Percentiles rank a stretch among this genome's conserved stretches.
Conservation (phyloP, 164 flowering plant species). For the Aristolochia californica region DNA sequence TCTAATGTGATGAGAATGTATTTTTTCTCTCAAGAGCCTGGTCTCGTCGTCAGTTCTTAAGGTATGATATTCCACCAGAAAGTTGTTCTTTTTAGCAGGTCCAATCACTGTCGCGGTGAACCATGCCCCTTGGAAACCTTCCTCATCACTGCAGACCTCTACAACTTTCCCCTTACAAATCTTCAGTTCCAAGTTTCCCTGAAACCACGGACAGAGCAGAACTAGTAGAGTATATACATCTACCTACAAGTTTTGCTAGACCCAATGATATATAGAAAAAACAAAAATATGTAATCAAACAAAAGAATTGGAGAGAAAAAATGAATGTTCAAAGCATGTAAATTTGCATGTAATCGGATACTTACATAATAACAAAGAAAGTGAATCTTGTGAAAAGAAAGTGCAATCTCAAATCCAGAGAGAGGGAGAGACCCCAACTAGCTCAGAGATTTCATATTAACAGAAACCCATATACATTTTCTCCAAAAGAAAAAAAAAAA, state of each 20-base stretch:
- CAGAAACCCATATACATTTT: too few species aligned
- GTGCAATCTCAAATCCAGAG: too few species aligned
- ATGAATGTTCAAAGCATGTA: too few species aligned
- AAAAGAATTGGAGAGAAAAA: too few species aligned
- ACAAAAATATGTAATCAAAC: too few species aligned
- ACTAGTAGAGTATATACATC: neutral
- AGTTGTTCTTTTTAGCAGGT: too few species aligned
- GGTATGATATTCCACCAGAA: slow-evolving; percentile 53
- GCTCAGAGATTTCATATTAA: too few species aligned
- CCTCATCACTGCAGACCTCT: slow-evolving; percentile 82
- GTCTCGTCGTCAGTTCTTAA: slow-evolving; percentile 56
- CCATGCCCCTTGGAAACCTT: slow-evolving; percentile 77
- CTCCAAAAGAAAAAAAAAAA: too few species aligned
- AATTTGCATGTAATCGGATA: too few species aligned
- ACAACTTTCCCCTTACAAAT: slow-evolving; percentile 37
- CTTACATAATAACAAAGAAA: too few species aligned
- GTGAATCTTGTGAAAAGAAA: too few species aligned
- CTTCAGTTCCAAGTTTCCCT: slow-evolving; percentile 7
- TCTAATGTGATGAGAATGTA: slow-evolving; percentile 40
- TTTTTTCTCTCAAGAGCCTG: slow-evolving; percentile 42
- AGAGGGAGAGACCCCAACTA: too few species aligned
- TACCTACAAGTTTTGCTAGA: neutral
- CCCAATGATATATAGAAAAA: neutral
- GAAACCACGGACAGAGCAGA: neutral
- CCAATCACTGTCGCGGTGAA: slow-evolving; percentile 49